phyloP scores from a whole-genome alignment of 352 stramenopile genomes.

The Phytophthora multivora region DNA sequence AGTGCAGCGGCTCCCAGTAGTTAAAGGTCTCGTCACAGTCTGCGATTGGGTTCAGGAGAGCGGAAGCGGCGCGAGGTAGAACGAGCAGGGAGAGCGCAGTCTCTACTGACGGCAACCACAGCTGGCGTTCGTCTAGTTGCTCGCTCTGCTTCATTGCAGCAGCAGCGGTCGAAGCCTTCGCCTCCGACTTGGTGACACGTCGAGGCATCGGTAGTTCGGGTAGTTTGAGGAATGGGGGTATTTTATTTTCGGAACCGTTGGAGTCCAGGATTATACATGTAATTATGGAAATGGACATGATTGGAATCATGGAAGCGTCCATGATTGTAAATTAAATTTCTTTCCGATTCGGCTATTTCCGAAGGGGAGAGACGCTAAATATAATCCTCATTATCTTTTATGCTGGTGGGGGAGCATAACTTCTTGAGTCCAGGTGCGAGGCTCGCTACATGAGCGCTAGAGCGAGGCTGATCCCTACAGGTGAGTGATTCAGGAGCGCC shows the following conservation, averaged over 20 bases:
- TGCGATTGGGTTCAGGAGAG: constrained; percentile 84
- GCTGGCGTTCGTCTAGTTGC: constrained; percentile 35
- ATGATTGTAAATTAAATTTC: no score
- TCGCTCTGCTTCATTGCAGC: constrained; percentile 14
- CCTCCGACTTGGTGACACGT: constrained; percentile 28
- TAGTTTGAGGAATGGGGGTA: not conserved
- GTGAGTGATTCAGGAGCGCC: no score
- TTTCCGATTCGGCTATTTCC: no score
- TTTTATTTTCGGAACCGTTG: not conserved
- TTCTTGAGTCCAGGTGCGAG: no score
- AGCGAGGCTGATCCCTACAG: no score
- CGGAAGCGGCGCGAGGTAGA: constrained; percentile 56
- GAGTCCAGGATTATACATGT: no score
- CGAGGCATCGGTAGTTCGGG: not conserved
- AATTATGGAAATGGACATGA: no score
- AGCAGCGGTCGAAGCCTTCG: constrained; percentile 11
- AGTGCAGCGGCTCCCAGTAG: constrained; percentile 99
- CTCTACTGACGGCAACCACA: constrained; percentile 66
- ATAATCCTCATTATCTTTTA: no score
- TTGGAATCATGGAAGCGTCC: no score
- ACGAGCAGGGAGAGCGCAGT: constrained; percentile 72
- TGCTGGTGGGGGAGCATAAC: no score
- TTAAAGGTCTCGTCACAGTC: constrained; percentile 99
- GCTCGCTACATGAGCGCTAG: no score
- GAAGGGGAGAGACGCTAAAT: no score